Evolutionary conservation across 768 basidiomycete species (phyloP).

Genomic region (Cyclocybe cylindracea): DNA sequence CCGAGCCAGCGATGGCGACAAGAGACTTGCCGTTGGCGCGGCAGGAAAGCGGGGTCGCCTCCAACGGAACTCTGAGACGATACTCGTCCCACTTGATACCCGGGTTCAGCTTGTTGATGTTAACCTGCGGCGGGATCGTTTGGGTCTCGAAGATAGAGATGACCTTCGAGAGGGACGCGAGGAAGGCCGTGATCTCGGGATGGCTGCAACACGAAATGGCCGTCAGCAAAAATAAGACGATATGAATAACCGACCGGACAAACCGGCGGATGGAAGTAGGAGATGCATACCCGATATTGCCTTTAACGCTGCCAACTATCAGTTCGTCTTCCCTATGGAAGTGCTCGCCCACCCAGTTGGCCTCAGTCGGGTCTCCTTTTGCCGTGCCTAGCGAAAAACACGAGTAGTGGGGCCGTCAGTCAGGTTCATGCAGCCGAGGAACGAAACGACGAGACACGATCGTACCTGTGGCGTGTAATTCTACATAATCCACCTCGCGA

Average conservation of each 20-base stretch:
- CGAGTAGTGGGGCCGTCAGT: neutral
- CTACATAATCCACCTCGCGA: slow-evolving; percentile 47
- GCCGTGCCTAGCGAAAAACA: slow-evolving; percentile 31
- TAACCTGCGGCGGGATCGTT: slow-evolving; percentile 41
- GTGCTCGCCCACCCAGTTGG: slow-evolving; percentile 44
- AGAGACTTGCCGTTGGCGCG: slow-evolving; percentile 24
- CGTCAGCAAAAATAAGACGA: neutral
- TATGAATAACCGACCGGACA: too few species aligned
- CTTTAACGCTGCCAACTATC: slow-evolving; percentile 45
- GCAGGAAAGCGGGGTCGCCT: slow-evolving; percentile 25
- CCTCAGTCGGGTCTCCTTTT: slow-evolving; percentile 50
- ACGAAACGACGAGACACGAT: neutral
- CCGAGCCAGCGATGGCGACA: slow-evolving; percentile 42
- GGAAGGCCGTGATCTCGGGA: slow-evolving; percentile 42
- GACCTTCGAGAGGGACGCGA: slow-evolving; percentile 46
- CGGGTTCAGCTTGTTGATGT: slow-evolving; percentile 34
- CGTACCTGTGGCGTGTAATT: slow-evolving; percentile 50
- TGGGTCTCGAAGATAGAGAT: slow-evolving; percentile 35
- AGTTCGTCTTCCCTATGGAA: slow-evolving; percentile 34
- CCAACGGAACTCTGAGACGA: slow-evolving; percentile 33
- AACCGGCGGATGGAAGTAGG: neutral
- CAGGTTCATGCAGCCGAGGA: too few species aligned
- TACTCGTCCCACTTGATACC: slow-evolving; percentile 40
- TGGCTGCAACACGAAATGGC: slow-evolving; percentile 24
- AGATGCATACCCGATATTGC: slow-evolving; percentile 41